phyloP scores from a whole-genome alignment of 2,329 filamentous ascomycete species.

The Leptographium lundbergii region DNA sequence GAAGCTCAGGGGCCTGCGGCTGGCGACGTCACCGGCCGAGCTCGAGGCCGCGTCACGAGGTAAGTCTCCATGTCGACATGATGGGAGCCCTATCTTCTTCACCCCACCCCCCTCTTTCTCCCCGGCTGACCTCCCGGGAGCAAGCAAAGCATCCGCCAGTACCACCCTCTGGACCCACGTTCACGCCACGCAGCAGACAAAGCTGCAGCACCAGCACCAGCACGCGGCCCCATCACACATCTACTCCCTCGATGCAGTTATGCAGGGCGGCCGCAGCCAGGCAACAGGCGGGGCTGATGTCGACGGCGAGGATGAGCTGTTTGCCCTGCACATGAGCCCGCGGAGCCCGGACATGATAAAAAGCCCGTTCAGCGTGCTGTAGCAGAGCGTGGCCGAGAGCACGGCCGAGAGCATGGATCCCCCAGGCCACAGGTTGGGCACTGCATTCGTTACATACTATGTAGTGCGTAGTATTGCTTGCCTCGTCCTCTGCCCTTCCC shows the following conservation, averaged over 20 bases:
- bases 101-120: slow-evolving; percentile 1
- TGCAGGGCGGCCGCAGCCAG: slow-evolving; percentile 18
- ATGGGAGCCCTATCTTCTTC: neutral
- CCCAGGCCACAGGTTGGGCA: no score
- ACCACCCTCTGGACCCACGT: neutral
- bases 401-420: neutral
- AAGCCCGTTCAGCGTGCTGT: slow-evolving; percentile 59
- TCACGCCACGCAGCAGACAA: neutral
- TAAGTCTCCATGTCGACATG: slow-evolving; percentile 21
- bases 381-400: slow-evolving; percentile 1
- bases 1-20: slow-evolving; percentile 65
- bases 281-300: slow-evolving; percentile 11
- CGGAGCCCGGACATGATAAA: slow-evolving; percentile 75
- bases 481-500: neutral
- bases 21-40: slow-evolving; percentile 60
- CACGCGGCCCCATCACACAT: neutral
- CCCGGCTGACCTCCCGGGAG: slow-evolving; percentile 22
- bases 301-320: slow-evolving; percentile 67
- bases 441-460: neutral
- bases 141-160: neutral
- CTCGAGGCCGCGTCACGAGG: slow-evolving; percentile 40
- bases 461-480: neutral
- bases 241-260: slow-evolving; percentile 25
- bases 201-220: neutral
- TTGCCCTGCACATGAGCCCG: slow-evolving; percentile 77